These are phyloP conservation scores for Neofusicoccum kwambonambiense DNA, from an alignment of 2,329 filamentous ascomycete genomes.

Conservation along the genomic window DNA sequence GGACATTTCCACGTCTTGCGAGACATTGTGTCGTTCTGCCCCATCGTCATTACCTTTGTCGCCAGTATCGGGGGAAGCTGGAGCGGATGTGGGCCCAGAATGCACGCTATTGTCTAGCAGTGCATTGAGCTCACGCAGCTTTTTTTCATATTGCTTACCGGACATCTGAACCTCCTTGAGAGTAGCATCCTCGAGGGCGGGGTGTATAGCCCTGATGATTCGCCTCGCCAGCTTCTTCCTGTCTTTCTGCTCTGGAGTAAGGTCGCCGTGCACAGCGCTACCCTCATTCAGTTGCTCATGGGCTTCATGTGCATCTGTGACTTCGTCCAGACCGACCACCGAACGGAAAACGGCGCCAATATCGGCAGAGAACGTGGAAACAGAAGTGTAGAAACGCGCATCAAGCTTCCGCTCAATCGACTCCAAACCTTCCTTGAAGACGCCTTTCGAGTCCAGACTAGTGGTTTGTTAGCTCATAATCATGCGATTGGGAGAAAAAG, in stretches of 20 bases:
- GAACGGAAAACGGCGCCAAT: conserved; percentile 56
- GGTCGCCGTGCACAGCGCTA: conserved; percentile 39
- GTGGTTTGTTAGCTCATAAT: not conserved
- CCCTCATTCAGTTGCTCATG: conserved; percentile 42
- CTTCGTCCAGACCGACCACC: conserved; percentile 51
- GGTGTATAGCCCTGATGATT: conserved; percentile 80
- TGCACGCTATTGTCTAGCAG: conserved; percentile 67
- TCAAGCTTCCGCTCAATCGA: conserved; percentile 54
- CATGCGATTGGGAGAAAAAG: conserved; percentile 13
- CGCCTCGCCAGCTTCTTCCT: conserved; percentile 83
- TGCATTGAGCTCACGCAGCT: conserved; percentile 68
- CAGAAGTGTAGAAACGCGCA: conserved; percentile 59
- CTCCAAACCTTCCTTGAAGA: conserved; percentile 56
- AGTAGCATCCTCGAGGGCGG: conserved; percentile 71
- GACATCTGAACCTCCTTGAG: conserved; percentile 79
- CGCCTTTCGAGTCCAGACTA: conserved; percentile 49
- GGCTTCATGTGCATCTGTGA: conserved; percentile 38
- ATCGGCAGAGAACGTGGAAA: conserved; percentile 60
- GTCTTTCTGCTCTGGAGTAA: conserved; percentile 69
- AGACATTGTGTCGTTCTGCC: conserved; percentile 4
- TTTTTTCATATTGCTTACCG: conserved; percentile 65
- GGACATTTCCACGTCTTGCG: conserved; percentile 18
- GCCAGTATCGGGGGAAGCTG: conserved; percentile 26
- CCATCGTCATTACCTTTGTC: conserved; percentile 20
- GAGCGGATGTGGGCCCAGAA: conserved; percentile 48